Conservation (phyloP, 2,329 filamentous ascomycete genomes). For the Zasmidium cellare region DNA sequence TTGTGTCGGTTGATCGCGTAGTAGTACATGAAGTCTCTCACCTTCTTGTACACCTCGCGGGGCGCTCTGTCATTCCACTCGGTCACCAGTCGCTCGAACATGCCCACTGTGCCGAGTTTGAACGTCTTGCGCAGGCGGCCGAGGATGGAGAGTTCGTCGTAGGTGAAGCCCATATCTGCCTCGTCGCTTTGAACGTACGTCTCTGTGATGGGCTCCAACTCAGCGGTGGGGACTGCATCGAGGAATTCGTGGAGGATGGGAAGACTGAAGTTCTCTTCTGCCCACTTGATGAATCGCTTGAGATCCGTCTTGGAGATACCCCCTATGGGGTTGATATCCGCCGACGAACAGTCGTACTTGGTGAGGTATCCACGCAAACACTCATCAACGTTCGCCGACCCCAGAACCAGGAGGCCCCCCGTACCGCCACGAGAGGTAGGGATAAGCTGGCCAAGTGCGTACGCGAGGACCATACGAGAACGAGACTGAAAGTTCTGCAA, state of each 20-base stretch:
- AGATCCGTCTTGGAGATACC: constrained; percentile 67
- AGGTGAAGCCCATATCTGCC: constrained; percentile 55
- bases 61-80: constrained; percentile 47
- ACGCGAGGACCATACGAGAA: constrained; percentile 65
- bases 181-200: constrained; percentile 62
- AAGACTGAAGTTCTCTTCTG: constrained; percentile 58
- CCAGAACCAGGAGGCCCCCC: constrained; percentile 64
- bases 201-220: constrained; percentile 64
- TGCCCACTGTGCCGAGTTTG: constrained; percentile 56
- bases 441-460: constrained; percentile 64
- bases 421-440: constrained; percentile 61
- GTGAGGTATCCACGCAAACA: constrained; percentile 62
- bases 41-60: constrained; percentile 41
- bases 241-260: constrained; percentile 68
- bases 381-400: constrained; percentile 66
- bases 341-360: constrained; percentile 66
- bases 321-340: constrained; percentile 63
- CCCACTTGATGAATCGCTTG: constrained; percentile 70
- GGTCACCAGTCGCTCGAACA: constrained; percentile 55
- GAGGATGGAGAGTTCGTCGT: constrained; percentile 56
- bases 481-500: constrained; percentile 69
- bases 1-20: constrained; percentile 68
- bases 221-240: constrained; percentile 51
- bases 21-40: constrained; percentile 51
- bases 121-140: constrained; percentile 56